phyloP scores from a whole-genome alignment of 208 protist genomes.

The Leishmania martiniquensis region DNA sequence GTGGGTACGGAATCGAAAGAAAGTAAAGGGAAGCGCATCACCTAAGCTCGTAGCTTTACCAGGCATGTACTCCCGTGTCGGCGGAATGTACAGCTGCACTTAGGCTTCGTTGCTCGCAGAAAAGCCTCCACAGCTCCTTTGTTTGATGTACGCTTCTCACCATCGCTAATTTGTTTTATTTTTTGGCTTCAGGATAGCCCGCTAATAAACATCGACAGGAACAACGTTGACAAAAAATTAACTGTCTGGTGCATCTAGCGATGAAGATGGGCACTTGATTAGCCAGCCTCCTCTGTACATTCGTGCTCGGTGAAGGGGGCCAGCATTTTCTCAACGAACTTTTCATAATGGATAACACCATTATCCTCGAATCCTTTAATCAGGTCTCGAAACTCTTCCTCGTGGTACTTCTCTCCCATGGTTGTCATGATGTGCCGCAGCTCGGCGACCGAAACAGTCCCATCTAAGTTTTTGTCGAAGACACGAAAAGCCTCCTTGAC shows the following conservation, averaged over 20 bases:
- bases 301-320: slow-evolving; percentile 90
- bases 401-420: slow-evolving; percentile 96
- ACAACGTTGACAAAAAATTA: not conserved
- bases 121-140: not conserved
- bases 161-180: not conserved
- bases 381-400: slow-evolving; percentile 94
- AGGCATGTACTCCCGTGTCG: not conserved
- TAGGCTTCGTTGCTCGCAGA: not conserved
- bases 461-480: slow-evolving; percentile 96
- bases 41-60: not conserved
- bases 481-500: slow-evolving; percentile 97
- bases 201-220: slow-evolving; percentile 10
- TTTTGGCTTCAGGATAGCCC: not conserved
- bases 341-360: slow-evolving; percentile 91
- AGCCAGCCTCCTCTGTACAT: slow-evolving; percentile 45
- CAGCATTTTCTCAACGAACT: slow-evolving; percentile 91
- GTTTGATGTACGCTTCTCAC: not conserved
- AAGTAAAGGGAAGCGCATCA: not conserved
- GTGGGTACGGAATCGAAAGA: not conserved
- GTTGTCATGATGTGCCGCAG: slow-evolving; percentile 97
- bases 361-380: slow-evolving; percentile 93
- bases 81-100: not conserved
- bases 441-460: slow-evolving; percentile 95
- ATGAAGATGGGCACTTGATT: not conserved
- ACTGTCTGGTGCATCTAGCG: not conserved